These are phyloP conservation scores for Xylaria bambusicola DNA, from an alignment of 495 filamentous ascomycete species.

Conservation along the genomic window DNA sequence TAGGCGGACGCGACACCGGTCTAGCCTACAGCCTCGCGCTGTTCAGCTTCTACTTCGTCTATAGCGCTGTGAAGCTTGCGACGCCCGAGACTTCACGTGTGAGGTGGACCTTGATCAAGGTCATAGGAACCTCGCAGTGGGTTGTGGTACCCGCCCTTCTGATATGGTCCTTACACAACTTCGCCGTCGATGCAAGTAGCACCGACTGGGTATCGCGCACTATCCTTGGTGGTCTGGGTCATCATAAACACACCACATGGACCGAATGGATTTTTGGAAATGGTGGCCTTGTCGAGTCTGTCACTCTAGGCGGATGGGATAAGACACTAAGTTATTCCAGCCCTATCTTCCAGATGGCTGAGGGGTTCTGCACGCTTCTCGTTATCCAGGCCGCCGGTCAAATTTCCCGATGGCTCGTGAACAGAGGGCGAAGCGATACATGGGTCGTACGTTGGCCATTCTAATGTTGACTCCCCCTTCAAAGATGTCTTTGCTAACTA, in stretches of 20 bases:
- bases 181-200: constrained; percentile 80
- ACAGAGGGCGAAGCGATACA: constrained; percentile 84
- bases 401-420: constrained; percentile 94
- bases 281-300: constrained; percentile 72
- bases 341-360: constrained; percentile 90
- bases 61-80: constrained; percentile 74
- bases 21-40: constrained; percentile 88
- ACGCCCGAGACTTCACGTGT: constrained; percentile 80
- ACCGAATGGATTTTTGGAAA: constrained; percentile 83
- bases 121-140: constrained; percentile 78
- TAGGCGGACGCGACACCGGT: constrained; percentile 90
- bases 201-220: constrained; percentile 80
- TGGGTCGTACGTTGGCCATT: constrained; percentile 81
- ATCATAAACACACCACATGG: constrained; percentile 63
- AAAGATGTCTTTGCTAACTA: constrained; percentile 30
- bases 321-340: constrained; percentile 86
- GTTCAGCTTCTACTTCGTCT: constrained; percentile 84
- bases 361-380: constrained; percentile 94
- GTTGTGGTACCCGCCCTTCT: constrained; percentile 76
- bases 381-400: constrained; percentile 95
- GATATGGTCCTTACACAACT: constrained; percentile 92
- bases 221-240: constrained; percentile 60
- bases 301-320: constrained; percentile 86
- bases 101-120: constrained; percentile 64
- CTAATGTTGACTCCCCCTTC: background rate